phyloP scores from a whole-genome alignment of 805 yeast genomes.

The Osmozyma mogii region DNA sequence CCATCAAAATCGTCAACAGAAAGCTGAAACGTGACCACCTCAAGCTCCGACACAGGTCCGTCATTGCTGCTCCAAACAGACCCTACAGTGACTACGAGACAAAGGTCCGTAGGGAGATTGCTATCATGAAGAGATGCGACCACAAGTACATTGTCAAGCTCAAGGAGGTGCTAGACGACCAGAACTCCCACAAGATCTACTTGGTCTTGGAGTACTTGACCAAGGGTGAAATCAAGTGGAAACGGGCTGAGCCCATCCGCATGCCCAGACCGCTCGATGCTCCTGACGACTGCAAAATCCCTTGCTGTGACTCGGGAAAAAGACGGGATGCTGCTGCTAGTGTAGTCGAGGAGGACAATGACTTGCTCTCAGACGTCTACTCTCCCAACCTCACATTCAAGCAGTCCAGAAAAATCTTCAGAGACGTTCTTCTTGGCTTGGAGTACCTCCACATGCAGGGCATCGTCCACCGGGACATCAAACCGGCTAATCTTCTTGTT shows the following conservation, averaged over 20 bases:
- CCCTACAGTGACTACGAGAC: slow-evolving; percentile 22
- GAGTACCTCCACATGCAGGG: slow-evolving; percentile 89
- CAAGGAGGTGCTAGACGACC: slow-evolving; percentile 75
- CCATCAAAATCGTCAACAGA: slow-evolving; percentile 87
- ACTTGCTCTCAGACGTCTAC: slow-evolving; percentile 16
- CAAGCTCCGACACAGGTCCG: slow-evolving; percentile 20
- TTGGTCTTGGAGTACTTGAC: slow-evolving; percentile 84
- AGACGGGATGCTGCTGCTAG: slow-evolving; percentile 3
- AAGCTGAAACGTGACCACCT: slow-evolving; percentile 34
- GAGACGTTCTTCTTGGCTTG: slow-evolving; percentile 80
- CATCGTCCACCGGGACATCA: slow-evolving; percentile 89
- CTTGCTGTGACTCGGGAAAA: slow-evolving; percentile 21
- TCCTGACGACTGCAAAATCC: slow-evolving; percentile 32
- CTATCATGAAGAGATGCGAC: slow-evolving; percentile 41
- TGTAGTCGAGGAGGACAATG: slow-evolving; percentile 13
- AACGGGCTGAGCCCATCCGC: slow-evolving; percentile 14
- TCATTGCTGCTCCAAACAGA: slow-evolving; percentile 13
- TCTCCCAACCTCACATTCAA: slow-evolving; percentile 59
- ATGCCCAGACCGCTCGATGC: not conserved
- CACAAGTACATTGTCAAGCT: slow-evolving; percentile 35
- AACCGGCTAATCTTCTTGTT: slow-evolving; percentile 84
- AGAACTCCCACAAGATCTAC: slow-evolving; percentile 75
- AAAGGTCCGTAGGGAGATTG: slow-evolving; percentile 34
- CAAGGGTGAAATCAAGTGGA: slow-evolving; percentile 88
- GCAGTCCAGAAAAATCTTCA: slow-evolving; percentile 61